These are phyloP conservation scores for Cutaneotrichosporon dermatis DNA, from an alignment of 1,284 basidiomycete species.

Conservation along the genomic window DNA sequence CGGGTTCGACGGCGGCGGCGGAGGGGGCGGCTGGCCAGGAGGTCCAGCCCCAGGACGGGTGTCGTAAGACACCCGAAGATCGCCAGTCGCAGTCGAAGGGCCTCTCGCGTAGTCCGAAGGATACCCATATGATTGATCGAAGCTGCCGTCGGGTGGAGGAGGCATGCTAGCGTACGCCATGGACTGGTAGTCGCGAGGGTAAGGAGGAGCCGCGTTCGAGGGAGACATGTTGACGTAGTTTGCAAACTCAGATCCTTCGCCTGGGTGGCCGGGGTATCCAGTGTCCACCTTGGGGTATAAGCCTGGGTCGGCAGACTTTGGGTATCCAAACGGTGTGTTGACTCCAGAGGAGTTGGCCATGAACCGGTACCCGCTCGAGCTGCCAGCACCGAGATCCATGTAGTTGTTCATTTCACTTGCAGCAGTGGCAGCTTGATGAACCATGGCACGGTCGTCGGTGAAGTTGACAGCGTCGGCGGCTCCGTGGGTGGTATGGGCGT, in stretches of 20 bases:
- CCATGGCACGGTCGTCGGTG: constrained; percentile 9
- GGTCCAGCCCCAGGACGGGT: neutral
- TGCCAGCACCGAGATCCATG: constrained; percentile 1
- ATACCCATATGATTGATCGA: neutral
- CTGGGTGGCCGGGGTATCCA: no score
- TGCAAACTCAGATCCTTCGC: constrained; percentile 1
- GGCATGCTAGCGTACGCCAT: neutral
- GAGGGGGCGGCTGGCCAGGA: no score
- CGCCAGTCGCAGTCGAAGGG: neutral
- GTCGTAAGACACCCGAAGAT: neutral
- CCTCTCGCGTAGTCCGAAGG: neutral
- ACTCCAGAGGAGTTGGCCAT: neutral
- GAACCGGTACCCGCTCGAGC: neutral
- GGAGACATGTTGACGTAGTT: constrained; percentile 15
- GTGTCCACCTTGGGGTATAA: no score
- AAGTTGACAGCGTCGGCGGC: constrained; percentile 9
- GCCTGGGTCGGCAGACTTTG: no score
- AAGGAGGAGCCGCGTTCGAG: neutral
- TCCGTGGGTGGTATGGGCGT: constrained; percentile 11
- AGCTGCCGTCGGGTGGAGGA: no score
- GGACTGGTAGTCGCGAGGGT: constrained; percentile 2
- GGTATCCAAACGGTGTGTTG: neutral
- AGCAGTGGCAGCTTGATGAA: constrained; percentile 1
- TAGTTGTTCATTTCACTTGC: constrained; percentile 1
- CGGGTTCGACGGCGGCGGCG: no score